Evolutionary conservation across 179 eudicot genomes (phyloP), one percentile per base, ranked within the genome.

Genomic region (Nepenthes alata): DNA sequence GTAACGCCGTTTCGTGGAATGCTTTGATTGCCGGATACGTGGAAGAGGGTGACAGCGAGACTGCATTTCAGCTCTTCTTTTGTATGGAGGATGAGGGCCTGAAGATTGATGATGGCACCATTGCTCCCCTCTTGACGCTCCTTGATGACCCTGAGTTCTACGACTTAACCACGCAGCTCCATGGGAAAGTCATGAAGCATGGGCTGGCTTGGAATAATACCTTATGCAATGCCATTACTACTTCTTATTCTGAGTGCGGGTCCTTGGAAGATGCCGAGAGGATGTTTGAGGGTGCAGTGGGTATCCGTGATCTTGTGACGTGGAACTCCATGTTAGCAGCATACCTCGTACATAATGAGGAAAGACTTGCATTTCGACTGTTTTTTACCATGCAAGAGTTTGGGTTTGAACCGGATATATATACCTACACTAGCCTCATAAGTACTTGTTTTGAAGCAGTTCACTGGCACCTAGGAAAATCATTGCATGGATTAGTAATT

Each of bases 241-340:
- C 86, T 45, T 72, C 94, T 2, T 88, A 91, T 72, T 79, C 96
- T 13, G 88, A 79, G 61, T 83, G 96, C 62, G 82, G 85, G 15
- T 80, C 78, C 49, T 70, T 91, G 64, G 81, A 75, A 73, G 77
- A 73, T 67, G 88, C 96, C 3, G 76, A 75, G 56, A 66, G 72
- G 48, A 70, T 83, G 14, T 91, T 91, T 67, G 60, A 70, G 47
- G 59, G 65, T 76, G 74, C 71, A 51, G 57, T 48, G 44, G 72
- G 59, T 47, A 58, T 55, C n/a, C 75, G 72, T 63, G 94, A 91
- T 71, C 70, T 78, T 38, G 84, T 91, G 13, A 77, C 96, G 4
- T 88, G 96, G 96, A 88, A 91, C 64, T 84, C 96, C 55, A 80
- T 91, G 90, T 60, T 88, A 64, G 90, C 82, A 13, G 91, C 96